Evolutionary conservation across 768 basidiomycete genomes (phyloP).

Genomic region (Leccinellum rugosiceps): DNA sequence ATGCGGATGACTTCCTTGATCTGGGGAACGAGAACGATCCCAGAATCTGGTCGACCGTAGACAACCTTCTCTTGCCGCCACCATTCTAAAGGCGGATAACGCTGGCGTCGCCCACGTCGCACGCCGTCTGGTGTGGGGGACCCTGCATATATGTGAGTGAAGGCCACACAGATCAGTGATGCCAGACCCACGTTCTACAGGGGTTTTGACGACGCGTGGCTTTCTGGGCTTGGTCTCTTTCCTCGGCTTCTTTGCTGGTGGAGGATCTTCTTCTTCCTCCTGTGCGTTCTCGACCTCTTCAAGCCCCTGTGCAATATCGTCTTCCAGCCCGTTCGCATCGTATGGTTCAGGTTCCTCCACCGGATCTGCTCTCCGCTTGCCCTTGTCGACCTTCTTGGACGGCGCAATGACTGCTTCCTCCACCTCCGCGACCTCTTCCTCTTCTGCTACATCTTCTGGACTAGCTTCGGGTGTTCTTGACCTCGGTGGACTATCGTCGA

Average conservation of each 20-base stretch:
- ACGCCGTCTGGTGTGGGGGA: constrained; percentile 43
- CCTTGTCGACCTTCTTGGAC: constrained; percentile 32
- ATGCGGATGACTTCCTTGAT: constrained; percentile 64
- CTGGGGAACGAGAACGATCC: constrained; percentile 52
- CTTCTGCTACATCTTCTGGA: constrained; percentile 37
- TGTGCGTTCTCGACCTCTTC: constrained; percentile 52
- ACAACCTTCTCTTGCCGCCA: constrained; percentile 93
- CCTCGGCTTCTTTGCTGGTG: constrained; percentile 27
- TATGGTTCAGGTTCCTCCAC: constrained; percentile 14
- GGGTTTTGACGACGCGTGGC: constrained; percentile 17
- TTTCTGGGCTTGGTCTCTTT: constrained; percentile 29
- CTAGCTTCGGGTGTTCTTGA: constrained; percentile 49
- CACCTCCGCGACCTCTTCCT: constrained; percentile 27
- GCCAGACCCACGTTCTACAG: constrained; percentile 25
- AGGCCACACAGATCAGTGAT: neutral
- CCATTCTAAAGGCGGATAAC: constrained; percentile 75
- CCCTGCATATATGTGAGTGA: constrained; percentile 16
- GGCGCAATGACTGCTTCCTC: constrained; percentile 31
- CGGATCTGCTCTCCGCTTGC: constrained; percentile 38
- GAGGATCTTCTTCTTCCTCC: constrained; percentile 39
- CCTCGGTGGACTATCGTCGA: constrained; percentile 28
- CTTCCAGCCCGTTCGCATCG: constrained; percentile 33
- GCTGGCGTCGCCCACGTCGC: constrained; percentile 67
- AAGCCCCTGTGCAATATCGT: constrained; percentile 41
- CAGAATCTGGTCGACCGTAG: constrained; percentile 62